A percentile compares a stretch with the other conserved stretches of the same genome.
Evolutionary conservation across 768 basidiomycete genomes (phyloP).

Genomic region (Cystofilobasidium capitatum): DNA sequence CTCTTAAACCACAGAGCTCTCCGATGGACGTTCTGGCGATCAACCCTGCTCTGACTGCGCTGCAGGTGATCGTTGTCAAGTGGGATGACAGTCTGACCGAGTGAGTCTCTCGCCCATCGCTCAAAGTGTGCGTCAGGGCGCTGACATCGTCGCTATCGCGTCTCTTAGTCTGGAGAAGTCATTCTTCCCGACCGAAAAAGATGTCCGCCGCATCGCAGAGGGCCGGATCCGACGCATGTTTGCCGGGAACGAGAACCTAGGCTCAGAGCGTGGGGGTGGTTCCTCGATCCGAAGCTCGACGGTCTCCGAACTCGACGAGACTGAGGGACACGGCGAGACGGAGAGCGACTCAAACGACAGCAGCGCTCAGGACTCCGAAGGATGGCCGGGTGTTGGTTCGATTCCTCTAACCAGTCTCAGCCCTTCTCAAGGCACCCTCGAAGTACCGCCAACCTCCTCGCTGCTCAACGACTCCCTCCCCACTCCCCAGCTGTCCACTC

Average conservation of each 20-base stretch:
- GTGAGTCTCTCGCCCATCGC: not conserved
- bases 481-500: not conserved
- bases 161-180: conserved; percentile 42
- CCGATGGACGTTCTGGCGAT: conserved; percentile 78
- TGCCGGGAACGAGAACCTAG: conserved; percentile 37
- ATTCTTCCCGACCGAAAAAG: conserved; percentile 48
- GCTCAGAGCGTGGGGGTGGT: conserved; percentile 32
- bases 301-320: conserved; percentile 36
- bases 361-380: not conserved
- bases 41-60: conserved; percentile 70
- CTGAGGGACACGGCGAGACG: conserved; percentile 25
- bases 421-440: not conserved
- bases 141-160: conserved; percentile 56
- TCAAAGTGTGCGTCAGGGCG: not conserved
- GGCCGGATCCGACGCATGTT: conserved; percentile 36
- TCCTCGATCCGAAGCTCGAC: conserved; percentile 33
- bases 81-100: conserved; percentile 53
- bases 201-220: conserved; percentile 41
- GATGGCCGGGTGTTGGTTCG: not conserved
- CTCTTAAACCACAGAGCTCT: conserved; percentile 45
- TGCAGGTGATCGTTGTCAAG: conserved; percentile 90
- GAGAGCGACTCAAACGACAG: conserved; percentile 17
- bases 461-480: not conserved
- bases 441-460: not conserved
- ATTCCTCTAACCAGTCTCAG: not conserved